Conservation (phyloP, 225 moss, liverwort and hornwort genomes). For the Climacium dendroides region DNA sequence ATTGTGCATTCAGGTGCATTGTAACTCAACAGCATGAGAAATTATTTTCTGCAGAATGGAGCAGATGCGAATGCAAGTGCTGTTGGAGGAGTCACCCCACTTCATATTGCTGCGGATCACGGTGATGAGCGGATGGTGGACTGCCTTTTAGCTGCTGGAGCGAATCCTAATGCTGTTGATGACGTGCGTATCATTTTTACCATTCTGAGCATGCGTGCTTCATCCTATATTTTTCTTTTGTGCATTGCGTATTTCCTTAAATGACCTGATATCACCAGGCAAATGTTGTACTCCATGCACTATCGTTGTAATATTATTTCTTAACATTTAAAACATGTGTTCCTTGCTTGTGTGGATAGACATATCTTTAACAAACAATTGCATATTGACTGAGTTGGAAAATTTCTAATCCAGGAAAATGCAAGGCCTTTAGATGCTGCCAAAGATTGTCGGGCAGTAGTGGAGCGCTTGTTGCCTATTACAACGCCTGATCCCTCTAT, state of each 20-base stretch:
- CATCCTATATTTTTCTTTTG: background rate
- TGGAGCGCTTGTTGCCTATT: slow-evolving; percentile 53
- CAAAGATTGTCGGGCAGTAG: slow-evolving; percentile 51
- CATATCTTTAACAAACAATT: background rate
- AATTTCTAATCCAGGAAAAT: slow-evolving; percentile 23
- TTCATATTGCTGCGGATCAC: slow-evolving; percentile 90
- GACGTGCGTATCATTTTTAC: slow-evolving; percentile 30
- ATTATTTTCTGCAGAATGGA: slow-evolving; percentile 44
- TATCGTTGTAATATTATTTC: background rate
- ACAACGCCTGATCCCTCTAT: slow-evolving; percentile 45
- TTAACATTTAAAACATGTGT: background rate
- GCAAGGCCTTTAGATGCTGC: slow-evolving; percentile 67
- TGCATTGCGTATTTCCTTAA: background rate
- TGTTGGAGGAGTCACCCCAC: slow-evolving; percentile 75
- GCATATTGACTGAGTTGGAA: background rate
- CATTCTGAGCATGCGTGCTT: background rate
- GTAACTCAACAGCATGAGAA: background rate
- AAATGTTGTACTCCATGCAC: background rate
- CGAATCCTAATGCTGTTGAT: slow-evolving; percentile 63
- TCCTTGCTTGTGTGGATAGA: background rate
- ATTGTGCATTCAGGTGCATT: background rate
- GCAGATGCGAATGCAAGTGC: slow-evolving; percentile 58
- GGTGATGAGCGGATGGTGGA: slow-evolving; percentile 78
- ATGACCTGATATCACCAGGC: background rate
- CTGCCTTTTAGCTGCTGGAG: slow-evolving; percentile 63